Evolutionary conservation across 2,329 filamentous ascomycete species (phyloP).

Genomic region (Lithohypha guttulata): DNA sequence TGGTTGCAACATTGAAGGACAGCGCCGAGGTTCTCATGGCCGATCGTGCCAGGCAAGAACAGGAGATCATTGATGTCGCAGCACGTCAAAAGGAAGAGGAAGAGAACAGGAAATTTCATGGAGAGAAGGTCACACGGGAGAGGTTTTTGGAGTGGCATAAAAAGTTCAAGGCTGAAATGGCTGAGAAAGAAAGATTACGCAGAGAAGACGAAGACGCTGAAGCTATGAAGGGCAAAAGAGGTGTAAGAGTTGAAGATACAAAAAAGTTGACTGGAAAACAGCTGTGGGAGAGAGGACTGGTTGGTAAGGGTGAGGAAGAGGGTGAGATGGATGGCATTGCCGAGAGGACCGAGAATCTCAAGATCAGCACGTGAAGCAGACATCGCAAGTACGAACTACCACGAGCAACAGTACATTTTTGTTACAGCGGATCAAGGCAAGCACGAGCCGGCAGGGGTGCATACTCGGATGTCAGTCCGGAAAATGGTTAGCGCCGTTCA

Average conservation of each 20-base stretch:
- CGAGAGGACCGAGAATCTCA: slow-evolving; percentile 57
- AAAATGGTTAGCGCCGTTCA: too few species aligned
- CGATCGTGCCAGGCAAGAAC: slow-evolving; percentile 56
- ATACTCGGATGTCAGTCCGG: too few species aligned
- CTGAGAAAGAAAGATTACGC: slow-evolving; percentile 54
- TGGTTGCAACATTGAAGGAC: slow-evolving; percentile 81
- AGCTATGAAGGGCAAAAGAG: slow-evolving; percentile 73
- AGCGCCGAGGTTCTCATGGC: slow-evolving; percentile 73
- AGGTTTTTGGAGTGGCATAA: slow-evolving; percentile 75
- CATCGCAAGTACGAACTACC: not conserved
- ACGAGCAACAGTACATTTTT: too few species aligned
- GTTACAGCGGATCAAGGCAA: too few species aligned
- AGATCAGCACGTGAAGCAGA: slow-evolving; percentile 49
- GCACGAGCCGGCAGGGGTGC: too few species aligned
- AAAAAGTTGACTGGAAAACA: slow-evolving; percentile 61
- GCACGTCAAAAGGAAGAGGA: slow-evolving; percentile 61
- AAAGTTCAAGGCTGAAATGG: slow-evolving; percentile 68
- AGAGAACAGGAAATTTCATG: slow-evolving; percentile 95
- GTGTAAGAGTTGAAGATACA: slow-evolving; percentile 56
- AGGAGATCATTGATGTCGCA: slow-evolving; percentile 43
- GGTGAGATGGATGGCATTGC: slow-evolving; percentile 55
- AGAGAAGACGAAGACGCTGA: slow-evolving; percentile 64
- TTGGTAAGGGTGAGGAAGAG: slow-evolving; percentile 53
- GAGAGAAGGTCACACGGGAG: slow-evolving; percentile 76
- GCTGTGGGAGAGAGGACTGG: slow-evolving; percentile 67